Evolutionary conservation across 495 filamentous ascomycete species (phyloP), one percentile per base, ranked within the genome.

Genomic region (Penicillium nucicola): DNA sequence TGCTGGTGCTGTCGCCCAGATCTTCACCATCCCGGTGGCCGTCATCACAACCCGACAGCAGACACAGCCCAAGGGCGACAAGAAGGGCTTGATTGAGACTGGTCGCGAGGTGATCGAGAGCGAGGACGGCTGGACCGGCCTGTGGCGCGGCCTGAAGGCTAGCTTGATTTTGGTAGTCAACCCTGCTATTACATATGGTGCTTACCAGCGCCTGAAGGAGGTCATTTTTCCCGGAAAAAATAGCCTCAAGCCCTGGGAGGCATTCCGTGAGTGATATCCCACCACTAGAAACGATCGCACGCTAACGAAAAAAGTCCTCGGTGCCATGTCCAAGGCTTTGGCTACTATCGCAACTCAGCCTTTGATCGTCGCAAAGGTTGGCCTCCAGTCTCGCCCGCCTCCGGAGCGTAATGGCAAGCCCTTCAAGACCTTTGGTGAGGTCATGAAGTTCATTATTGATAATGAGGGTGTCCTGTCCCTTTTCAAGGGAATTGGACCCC

Each of bases 361-460:
- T 35, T 72, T 99, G 50, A 99, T 99, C 60, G 95, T 99, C 48
- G 95, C 93, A 48, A 99, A 99, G 73, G 93, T 97, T 36, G 90
- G 93, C 43, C 77, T 97, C 45, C 93, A 99, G 68, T 96, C 91
- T 35, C 86, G 87, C 43, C 93, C 93, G 5, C 93, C 92, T 3
- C 84, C 92, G 50, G 77, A 81, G 31, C 79, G 92, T 13, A 71
- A 90, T 46, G 92, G 92, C 37, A 96, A 95, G 74, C 91, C 87
- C 2, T 99, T 97, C 72, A 96, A 92, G 74, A 87, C 84, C 45
- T 97, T 99, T 55, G 72, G 85, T 39, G 93, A 99, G 67, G 93
- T 99, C 20, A 96, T 99, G 91, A 74, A 74, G 31, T 96, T 89
- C 62, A 96, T 97, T 52, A 66, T 96, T 38, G 71, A 96, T 56